Conservation (phyloP, 371 early-diverging fungal species). For the Modicella reniformis region DNA sequence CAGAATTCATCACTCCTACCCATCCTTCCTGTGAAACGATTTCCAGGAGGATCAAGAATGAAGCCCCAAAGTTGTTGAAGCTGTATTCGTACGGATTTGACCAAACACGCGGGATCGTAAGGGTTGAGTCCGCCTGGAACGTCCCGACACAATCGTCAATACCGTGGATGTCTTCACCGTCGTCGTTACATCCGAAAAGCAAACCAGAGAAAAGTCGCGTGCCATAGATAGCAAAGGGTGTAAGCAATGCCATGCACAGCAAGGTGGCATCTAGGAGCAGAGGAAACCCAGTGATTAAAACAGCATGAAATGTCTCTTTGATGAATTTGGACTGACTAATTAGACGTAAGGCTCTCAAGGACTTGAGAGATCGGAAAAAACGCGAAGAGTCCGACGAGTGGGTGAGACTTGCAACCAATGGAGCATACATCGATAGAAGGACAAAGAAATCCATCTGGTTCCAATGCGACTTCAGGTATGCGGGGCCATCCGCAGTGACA, state of each 20-base stretch:
- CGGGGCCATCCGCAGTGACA: slow-evolving; percentile 75
- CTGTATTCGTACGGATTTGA: slow-evolving; percentile 71
- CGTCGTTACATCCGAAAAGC: slow-evolving; percentile 70
- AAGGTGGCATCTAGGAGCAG: slow-evolving; percentile 69
- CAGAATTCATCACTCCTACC: slow-evolving; percentile 69
- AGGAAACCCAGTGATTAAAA: slow-evolving; percentile 66
- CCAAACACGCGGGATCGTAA: slow-evolving; percentile 70
- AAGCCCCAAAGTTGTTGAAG: slow-evolving; percentile 72
- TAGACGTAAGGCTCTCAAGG: slow-evolving; percentile 71
- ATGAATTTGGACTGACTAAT: slow-evolving; percentile 68
- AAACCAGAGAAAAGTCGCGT: slow-evolving; percentile 70
- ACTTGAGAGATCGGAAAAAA: slow-evolving; percentile 71
- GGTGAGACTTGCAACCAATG: slow-evolving; percentile 60
- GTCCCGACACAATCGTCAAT: slow-evolving; percentile 24
- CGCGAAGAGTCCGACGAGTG: slow-evolving; percentile 64
- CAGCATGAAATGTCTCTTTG: slow-evolving; percentile 68
- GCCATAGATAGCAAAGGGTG: slow-evolving; percentile 78
- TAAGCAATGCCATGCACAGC: slow-evolving; percentile 65
- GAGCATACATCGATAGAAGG: slow-evolving; percentile 65
- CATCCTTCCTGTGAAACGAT: slow-evolving; percentile 79
- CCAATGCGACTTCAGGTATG: slow-evolving; percentile 72
- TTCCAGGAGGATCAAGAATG: slow-evolving; percentile 71
- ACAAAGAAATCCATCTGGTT: slow-evolving; percentile 76
- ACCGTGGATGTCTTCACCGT: slow-evolving; percentile 9
- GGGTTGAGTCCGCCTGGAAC: slow-evolving; percentile 26